Evolutionary conservation across 352 stramenopile species (phyloP), one percentile per base, ranked within the genome.

Genomic region (Pilasporangium apinafurcum): DNA sequence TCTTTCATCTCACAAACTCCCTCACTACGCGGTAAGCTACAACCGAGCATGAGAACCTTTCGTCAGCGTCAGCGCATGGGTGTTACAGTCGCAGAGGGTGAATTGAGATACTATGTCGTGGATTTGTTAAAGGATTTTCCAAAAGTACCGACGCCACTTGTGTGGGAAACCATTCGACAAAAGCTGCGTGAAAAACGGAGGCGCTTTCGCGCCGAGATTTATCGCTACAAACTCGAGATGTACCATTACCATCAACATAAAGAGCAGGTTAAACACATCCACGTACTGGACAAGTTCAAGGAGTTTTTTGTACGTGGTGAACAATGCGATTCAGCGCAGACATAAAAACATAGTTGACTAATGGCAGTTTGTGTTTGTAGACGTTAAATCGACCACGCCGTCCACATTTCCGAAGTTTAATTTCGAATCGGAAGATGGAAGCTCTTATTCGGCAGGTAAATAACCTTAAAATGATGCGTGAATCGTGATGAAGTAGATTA

Each of bases 351-450:
- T 20, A 30, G 26, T 1, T 20, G 35, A 40, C 13, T 47, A 6
- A 31, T 21, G 14, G 24, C 36, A 8, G 40, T 37, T 16, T 53
- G 5, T 41, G 5, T 57, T 8, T 25, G 22, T 26, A 76, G 65
- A 68, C 57, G 1, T 46, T 83, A 9, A 69, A 81, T 39, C 51
- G 59, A 13, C 68, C 72, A 1, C 48, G 38, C 1, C 50, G 59
- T 1, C 72, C 72, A 24, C 72, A 83, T 41, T 85, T 85, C 44
- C 66, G 67, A 52, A 83, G 72, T 25, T 42, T 85, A 32, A 76
- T 85, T 30, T 77, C 72, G 10, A 62, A 66, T 26, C 61, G 64
- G 29, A 77, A 78, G 45, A 83, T 85, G 68, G 72, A 85, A 53
- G 32, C 42, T 22, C 51, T 85, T 35, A 65, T 85, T 36, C 68